Evolutionary conservation across 495 filamentous ascomycete genomes (phyloP).

Genomic region (Penicillium riverlandense): DNA sequence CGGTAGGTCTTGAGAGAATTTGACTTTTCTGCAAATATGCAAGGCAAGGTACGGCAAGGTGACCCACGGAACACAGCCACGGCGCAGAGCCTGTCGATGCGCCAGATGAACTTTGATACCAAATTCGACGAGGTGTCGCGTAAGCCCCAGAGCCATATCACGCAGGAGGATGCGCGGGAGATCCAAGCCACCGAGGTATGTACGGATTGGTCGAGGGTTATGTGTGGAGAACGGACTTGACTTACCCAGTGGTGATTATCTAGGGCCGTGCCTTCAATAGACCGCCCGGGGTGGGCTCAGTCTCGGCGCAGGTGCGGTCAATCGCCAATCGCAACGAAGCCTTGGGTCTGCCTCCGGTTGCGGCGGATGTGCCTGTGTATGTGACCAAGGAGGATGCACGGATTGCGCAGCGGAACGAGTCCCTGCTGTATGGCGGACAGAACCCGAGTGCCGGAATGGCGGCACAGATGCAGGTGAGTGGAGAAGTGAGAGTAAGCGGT

Average conservation of each 20-base stretch:
- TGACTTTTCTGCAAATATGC: neutral
- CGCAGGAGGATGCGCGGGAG: slow-evolving; percentile 24
- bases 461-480: slow-evolving; percentile 28
- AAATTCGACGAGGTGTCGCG: slow-evolving; percentile 25
- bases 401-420: slow-evolving; percentile 26
- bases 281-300: slow-evolving; percentile 21
- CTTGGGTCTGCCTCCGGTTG: slow-evolving; percentile 15
- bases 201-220: neutral
- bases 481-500: neutral
- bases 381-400: slow-evolving; percentile 30
- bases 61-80: slow-evolving; percentile 13
- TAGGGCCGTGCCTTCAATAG: slow-evolving; percentile 31
- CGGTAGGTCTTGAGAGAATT: slow-evolving; percentile 19
- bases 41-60: neutral
- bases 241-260: neutral
- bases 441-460: slow-evolving; percentile 21
- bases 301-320: slow-evolving; percentile 25
- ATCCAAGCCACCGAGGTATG: slow-evolving; percentile 25
- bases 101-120: slow-evolving; percentile 31
- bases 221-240: neutral
- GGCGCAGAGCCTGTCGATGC: slow-evolving; percentile 27
- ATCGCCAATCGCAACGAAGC: slow-evolving; percentile 32
- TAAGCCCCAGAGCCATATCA: slow-evolving; percentile 26
- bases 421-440: slow-evolving; percentile 23
- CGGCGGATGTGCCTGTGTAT: slow-evolving; percentile 14